Conservation (phyloP, 768 basidiomycete genomes). For the Rhizopogon roseolus region DNA sequence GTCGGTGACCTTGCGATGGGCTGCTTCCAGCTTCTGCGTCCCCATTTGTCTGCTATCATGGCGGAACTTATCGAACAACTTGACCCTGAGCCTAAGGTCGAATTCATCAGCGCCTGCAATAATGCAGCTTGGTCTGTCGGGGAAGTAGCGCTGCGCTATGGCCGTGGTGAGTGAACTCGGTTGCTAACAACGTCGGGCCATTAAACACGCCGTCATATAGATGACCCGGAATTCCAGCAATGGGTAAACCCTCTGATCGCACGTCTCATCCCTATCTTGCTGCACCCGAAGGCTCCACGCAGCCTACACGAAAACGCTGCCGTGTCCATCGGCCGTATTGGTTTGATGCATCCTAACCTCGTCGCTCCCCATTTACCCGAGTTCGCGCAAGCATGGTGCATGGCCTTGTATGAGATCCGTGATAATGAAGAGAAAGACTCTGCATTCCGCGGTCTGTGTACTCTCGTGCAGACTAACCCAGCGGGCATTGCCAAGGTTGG, state of each 20-base stretch:
- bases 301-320: constrained; percentile 97
- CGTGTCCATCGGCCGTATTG: constrained; percentile 95
- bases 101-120: constrained; percentile 96
- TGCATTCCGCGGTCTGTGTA: constrained; percentile 96
- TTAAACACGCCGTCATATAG: constrained; percentile 27
- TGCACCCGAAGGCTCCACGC: constrained; percentile 89
- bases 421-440: constrained; percentile 99
- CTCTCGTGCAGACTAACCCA: constrained; percentile 92
- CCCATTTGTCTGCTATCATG: constrained; percentile 87
- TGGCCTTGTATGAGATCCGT: constrained; percentile 94
- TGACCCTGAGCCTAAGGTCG: constrained; percentile 87
- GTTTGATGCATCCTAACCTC: constrained; percentile 82
- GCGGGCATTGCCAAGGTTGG: constrained; percentile 87
- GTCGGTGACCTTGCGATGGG: constrained; percentile 98
- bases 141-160: constrained; percentile 92
- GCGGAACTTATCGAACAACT: constrained; percentile 84
- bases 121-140: constrained; percentile 99
- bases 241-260: constrained; percentile 87
- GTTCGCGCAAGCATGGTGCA: constrained; percentile 96
- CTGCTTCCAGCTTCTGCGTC: constrained; percentile 82
- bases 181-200: neutral
- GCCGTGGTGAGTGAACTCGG: constrained; percentile 50
- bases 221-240: constrained; percentile 84
- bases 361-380: constrained; percentile 87
- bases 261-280: constrained; percentile 86